phyloP scores from a whole-genome alignment of 129 eudicot species.

The Escallonia herrerae region DNA sequence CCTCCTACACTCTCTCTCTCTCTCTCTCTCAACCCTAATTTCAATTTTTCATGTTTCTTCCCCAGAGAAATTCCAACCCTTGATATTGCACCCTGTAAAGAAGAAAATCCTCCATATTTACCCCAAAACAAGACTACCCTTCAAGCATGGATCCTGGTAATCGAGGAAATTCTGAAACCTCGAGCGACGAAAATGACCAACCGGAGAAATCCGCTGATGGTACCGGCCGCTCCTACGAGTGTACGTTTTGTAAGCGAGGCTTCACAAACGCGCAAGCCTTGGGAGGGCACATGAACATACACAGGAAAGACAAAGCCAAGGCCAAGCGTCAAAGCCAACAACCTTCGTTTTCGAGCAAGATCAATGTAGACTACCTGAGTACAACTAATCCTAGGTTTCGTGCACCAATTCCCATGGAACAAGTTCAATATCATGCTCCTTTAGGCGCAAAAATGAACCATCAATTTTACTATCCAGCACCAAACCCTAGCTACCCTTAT shows the following conservation, averaged over 20 bases:
- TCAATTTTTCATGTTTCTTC: conserved; percentile 3
- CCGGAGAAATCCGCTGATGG: conserved; percentile 24
- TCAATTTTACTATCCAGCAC: conserved; percentile 29
- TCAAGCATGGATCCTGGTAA: conserved; percentile 27
- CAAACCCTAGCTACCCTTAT: conserved; percentile 39
- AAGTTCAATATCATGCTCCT: conserved; percentile 20
- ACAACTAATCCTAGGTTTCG: conserved; percentile 15
- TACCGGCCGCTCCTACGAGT: conserved; percentile 48
- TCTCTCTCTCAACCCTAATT: conserved; percentile 29
- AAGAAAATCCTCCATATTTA: no score
- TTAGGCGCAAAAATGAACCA: conserved; percentile 15
- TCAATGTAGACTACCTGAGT: conserved; percentile 15
- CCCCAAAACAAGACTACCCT: no score
- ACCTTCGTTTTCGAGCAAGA: conserved; percentile 13
- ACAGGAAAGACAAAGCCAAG: conserved; percentile 64
- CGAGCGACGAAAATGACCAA: conserved; percentile 36
- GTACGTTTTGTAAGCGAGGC: conserved; percentile 70
- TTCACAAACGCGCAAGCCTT: conserved; percentile 83
- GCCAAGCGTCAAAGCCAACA: conserved; percentile 23
- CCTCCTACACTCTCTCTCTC: neutral
- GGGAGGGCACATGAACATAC: conserved; percentile 88
- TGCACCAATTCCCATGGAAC: conserved; percentile 19
- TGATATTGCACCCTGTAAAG: neutral
- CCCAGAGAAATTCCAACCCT: neutral
- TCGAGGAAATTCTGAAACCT: conserved; percentile 25